Percentiles rank a stretch among this genome's conserved stretches.
Evolutionary conservation across 768 basidiomycete genomes (phyloP).

Genomic region (Hericium alpestre): DNA sequence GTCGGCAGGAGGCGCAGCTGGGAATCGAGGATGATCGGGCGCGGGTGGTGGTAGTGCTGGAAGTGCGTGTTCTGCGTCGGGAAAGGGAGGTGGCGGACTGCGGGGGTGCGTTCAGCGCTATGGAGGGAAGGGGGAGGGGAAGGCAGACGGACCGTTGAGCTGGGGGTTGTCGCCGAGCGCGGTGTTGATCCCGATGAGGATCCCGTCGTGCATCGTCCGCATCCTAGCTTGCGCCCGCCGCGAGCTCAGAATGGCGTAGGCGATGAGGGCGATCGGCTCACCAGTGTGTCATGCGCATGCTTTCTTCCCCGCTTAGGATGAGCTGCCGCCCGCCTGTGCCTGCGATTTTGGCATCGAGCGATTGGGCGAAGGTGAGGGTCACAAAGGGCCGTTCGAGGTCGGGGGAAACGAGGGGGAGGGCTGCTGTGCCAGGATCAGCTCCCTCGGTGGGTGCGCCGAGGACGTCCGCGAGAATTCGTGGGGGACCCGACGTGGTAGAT

Average conservation of each 20-base stretch:
- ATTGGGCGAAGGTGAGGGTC: conserved; percentile 82
- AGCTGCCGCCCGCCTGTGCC: conserved; percentile 66
- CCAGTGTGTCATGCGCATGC: conserved; percentile 94
- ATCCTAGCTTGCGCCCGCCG: conserved; percentile 43
- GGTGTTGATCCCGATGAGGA: conserved; percentile 85
- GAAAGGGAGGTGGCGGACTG: conserved; percentile 48
- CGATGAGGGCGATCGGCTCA: conserved; percentile 21
- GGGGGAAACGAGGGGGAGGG: conserved; percentile 8
- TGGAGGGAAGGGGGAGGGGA: not conserved
- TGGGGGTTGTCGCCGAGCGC: conserved; percentile 88
- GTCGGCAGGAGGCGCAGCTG: conserved; percentile 51
- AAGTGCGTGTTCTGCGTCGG: conserved; percentile 14
- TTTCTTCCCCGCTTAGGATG: conserved; percentile 73
- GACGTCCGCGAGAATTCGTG: conserved; percentile 4
- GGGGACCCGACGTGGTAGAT: not conserved
- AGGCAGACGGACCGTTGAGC: conserved; percentile 59
- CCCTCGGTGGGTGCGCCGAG: conserved; percentile 7
- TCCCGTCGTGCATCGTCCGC: conserved; percentile 86
- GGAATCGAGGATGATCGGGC: conserved; percentile 78
- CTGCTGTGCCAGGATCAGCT: conserved; percentile 3
- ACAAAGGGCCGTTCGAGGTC: conserved; percentile 39
- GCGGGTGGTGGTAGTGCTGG: conserved; percentile 43
- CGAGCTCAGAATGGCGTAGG: not conserved
- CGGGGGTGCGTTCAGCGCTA: not conserved
- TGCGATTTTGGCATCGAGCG: conserved; percentile 82